Evolutionary conservation across 2,329 filamentous ascomycete species (phyloP).

Genomic region (Claviceps arundinis): DNA sequence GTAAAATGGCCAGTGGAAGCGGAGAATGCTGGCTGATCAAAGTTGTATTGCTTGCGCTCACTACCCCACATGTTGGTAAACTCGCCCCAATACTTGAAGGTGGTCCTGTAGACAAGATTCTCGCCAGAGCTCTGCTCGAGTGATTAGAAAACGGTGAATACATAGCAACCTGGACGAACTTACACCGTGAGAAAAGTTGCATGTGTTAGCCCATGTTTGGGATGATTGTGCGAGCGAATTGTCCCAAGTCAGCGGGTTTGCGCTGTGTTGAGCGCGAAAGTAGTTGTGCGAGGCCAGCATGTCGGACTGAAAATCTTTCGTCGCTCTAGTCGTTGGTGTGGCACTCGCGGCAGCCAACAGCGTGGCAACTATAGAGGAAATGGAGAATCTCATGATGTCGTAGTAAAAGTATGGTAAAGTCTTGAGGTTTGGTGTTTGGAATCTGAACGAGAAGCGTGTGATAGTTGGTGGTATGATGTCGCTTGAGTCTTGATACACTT

Average conservation of each 20-base stretch:
- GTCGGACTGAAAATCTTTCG: neutral
- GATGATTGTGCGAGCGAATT: neutral
- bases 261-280: conserved; percentile 1
- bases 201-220: conserved; percentile 1
- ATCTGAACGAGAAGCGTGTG: neutral
- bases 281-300: conserved; percentile 1
- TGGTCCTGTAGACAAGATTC: conserved; percentile 1
- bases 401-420: neutral
- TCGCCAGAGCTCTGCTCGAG: neutral
- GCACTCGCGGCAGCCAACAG: neutral
- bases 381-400: neutral
- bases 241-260: neutral
- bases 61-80: conserved; percentile 1
- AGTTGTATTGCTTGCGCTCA: conserved; percentile 1
- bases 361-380: neutral
- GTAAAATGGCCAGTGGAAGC: conserved; percentile 1
- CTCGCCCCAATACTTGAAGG: neutral
- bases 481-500: neutral
- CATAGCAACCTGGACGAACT: neutral
- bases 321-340: neutral
- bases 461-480: neutral
- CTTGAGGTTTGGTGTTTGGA: neutral
- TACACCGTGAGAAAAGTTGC: conserved; percentile 1
- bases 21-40: neutral
- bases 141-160: neutral